Percentiles rank a stretch among this genome's conserved stretches.
These are phyloP conservation scores for Nevesoporus exiguus DNA, from an alignment of 768 basidiomycete genomes.

Conservation along the genomic window DNA sequence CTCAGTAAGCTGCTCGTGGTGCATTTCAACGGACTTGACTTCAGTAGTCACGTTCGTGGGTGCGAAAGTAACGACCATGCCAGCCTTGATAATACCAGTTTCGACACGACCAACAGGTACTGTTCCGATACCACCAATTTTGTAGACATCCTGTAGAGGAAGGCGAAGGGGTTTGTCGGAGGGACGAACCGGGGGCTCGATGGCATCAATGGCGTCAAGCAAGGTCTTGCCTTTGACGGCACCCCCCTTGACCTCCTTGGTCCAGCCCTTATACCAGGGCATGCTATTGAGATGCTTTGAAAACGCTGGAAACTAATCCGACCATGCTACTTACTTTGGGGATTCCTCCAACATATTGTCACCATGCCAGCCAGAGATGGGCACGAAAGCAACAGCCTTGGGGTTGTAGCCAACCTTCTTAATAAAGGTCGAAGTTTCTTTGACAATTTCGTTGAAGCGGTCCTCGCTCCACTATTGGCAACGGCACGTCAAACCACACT, in stretches of 20 bases:
- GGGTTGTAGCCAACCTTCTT: conserved; percentile 99
- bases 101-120: conserved; percentile 99
- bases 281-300: conserved; percentile 55
- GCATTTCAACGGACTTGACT: conserved; percentile 99
- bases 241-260: conserved; percentile 93
- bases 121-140: conserved; percentile 99
- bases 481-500: conserved; percentile 1
- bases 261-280: conserved; percentile 99
- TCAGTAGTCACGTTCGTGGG: conserved; percentile 99
- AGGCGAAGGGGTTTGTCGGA: conserved; percentile 99
- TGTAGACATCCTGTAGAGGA: conserved; percentile 99
- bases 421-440: conserved; percentile 96
- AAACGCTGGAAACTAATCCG: conserved; percentile 4
- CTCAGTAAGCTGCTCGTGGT: conserved; percentile 94
- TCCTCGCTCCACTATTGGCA: conserved; percentile 88
- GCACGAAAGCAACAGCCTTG: conserved; percentile 96
- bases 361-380: conserved; percentile 99
- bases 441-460: conserved; percentile 99
- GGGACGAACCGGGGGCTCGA: conserved; percentile 95
- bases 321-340: conserved; percentile 58
- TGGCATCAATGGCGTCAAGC: conserved; percentile 99
- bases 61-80: conserved; percentile 98
- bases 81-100: conserved; percentile 99
- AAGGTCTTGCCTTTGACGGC: conserved; percentile 97
- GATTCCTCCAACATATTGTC: conserved; percentile 99